phyloP scores from a whole-genome alignment of 768 basidiomycete species.

The Arthromyces matolae region DNA sequence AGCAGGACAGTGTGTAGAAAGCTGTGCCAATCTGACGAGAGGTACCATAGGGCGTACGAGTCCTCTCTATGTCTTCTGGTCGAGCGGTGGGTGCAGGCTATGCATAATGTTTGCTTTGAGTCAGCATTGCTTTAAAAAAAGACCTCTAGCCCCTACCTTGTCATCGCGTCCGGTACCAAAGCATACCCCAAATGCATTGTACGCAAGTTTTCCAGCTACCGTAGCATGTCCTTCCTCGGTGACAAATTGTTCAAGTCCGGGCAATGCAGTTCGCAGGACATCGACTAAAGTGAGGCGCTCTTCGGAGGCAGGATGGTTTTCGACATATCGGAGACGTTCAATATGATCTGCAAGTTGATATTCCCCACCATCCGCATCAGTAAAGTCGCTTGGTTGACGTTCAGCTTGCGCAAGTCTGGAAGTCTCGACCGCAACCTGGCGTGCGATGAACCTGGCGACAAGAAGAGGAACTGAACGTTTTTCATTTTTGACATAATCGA shows the following conservation, averaged over 20 bases:
- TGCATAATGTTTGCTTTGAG: not conserved
- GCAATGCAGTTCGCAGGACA: slow-evolving; percentile 58
- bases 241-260: slow-evolving; percentile 70
- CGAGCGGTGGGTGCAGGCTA: slow-evolving; percentile 52
- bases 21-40: slow-evolving; percentile 72
- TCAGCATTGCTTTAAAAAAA: not conserved
- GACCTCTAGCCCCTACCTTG: slow-evolving; percentile 44
- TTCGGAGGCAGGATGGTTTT: slow-evolving; percentile 44
- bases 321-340: slow-evolving; percentile 68
- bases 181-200: slow-evolving; percentile 75
- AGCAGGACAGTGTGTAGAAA: slow-evolving; percentile 73
- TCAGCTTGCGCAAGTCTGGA: slow-evolving; percentile 35
- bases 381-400: slow-evolving; percentile 42
- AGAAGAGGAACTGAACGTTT: slow-evolving; percentile 47
- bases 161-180: slow-evolving; percentile 64
- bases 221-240: slow-evolving; percentile 58
- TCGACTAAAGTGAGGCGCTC: slow-evolving; percentile 48
- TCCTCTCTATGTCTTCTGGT: slow-evolving; percentile 70
- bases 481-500: slow-evolving; percentile 50
- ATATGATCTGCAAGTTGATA: slow-evolving; percentile 75
- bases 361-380: slow-evolving; percentile 44
- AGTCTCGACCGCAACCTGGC: slow-evolving; percentile 65
- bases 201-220: slow-evolving; percentile 66
- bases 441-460: slow-evolving; percentile 67
- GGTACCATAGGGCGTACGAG: slow-evolving; percentile 76